Evolutionary conservation across 148 eudicot genomes (phyloP), one percentile per base, ranked within the genome.

Genomic region (Rhododendron williamsianum): DNA sequence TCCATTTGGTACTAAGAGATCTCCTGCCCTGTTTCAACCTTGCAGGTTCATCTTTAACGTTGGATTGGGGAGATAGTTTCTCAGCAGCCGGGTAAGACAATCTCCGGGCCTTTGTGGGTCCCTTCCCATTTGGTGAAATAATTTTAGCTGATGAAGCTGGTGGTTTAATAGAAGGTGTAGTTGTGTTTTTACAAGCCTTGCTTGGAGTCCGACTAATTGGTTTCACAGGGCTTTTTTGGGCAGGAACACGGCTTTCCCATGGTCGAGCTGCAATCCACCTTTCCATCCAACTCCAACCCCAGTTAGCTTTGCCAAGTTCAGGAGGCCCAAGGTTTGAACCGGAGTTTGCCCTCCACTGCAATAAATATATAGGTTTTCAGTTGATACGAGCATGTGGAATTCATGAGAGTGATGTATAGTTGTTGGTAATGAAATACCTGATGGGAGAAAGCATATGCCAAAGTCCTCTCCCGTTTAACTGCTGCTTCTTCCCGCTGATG

Each of bases 231-330:
- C 89, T 89, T 35, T 88, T 84, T 72, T 90, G 88, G 79, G 88
- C 49, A 80, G 84, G 87, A 49, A 87, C 87, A 87, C 93, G 91
- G 80, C 85, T 97, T 92, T 97, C 99, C 98, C 98, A 97, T 84
- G 99, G 98, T 8, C 96, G 94, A 88, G 95, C 98, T 84, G 94
- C 98, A 18, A 97, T 91, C 99, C 99, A 97, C 33, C 98, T 92
- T 78, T 95, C 99, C 85, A 87, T 95, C 98, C 99, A 97, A 90
- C 99, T 97, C 99, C 99, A 97, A 49, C 95, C 99, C 98, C 98
- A 95, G 86, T 90, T 91, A 73, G 94, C 92, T 88, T 93, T 95
- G 76, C 94, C 92, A 0, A 95, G 87, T 82, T 93, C 96, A 85
- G 91, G 92, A 82, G 87, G 82, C 1, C 96, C 98, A 71, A 88